phyloP scores from a whole-genome alignment of 441 rosid species.

The Mallotus japonicus region DNA sequence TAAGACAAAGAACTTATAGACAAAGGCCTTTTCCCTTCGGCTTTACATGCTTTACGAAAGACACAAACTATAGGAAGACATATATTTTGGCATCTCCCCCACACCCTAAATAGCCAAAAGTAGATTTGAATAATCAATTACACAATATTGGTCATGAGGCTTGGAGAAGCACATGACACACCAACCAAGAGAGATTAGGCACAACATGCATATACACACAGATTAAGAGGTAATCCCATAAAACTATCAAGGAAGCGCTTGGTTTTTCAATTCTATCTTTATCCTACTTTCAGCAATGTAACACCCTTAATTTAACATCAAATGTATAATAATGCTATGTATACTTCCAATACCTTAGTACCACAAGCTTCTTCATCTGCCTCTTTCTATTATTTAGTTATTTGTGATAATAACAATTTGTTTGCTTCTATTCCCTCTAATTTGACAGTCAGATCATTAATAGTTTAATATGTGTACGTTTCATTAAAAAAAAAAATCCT shows the following conservation, averaged over 20 bases:
- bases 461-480: neutral
- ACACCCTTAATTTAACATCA: neutral
- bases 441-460: neutral
- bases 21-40: neutral
- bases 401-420: neutral
- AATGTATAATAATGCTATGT: neutral
- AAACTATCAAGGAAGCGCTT: neutral
- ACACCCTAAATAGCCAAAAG: neutral
- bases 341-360: conserved; percentile 1
- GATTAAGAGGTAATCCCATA: neutral
- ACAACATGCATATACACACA: neutral
- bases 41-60: neutral
- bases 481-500: neutral
- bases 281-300: neutral
- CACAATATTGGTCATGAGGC: neutral
- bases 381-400: conserved; percentile 1
- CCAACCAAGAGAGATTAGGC: neutral
- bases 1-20: neutral
- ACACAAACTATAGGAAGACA: conserved; percentile 1
- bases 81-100: neutral
- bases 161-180: neutral
- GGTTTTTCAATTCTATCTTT: neutral
- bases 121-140: conserved; percentile 1
- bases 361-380: neutral
- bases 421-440: neutral